Evolutionary conservation across 75 land plant genomes (phyloP).

Genomic region (Pinus albicaulis): DNA sequence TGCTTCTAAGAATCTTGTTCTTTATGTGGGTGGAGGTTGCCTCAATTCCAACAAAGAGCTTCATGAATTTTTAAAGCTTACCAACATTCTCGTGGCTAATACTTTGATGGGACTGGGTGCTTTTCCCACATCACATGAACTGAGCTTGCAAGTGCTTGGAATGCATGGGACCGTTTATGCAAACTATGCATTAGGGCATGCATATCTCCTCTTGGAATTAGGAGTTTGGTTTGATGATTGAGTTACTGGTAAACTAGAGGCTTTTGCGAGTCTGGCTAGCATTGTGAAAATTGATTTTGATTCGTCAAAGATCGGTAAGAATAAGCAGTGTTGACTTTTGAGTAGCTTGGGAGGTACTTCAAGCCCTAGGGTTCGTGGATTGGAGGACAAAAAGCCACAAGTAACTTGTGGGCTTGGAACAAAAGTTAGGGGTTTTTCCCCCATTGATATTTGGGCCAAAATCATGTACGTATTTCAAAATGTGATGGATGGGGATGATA

Average conservation of each 20-base stretch:
- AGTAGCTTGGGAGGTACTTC: too few species aligned
- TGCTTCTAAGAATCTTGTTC: constrained; percentile 66
- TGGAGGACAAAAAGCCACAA: too few species aligned
- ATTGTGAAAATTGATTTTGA: constrained; percentile 97
- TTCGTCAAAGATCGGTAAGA: constrained; percentile 94
- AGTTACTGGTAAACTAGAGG: constrained; percentile 93
- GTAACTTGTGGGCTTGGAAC: too few species aligned
- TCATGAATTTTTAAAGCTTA: constrained; percentile 66
- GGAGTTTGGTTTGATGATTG: constrained; percentile 94
- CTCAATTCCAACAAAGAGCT: constrained; percentile 74
- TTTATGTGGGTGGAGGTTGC: constrained; percentile 93
- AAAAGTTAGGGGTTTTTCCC: too few species aligned
- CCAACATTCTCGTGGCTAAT: constrained; percentile 81
- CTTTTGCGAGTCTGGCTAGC: constrained; percentile 90
- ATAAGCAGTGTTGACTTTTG: too few species aligned
- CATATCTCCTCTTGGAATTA: constrained; percentile 82
- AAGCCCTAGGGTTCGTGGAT: too few species aligned
- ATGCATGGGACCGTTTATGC: constrained; percentile 97
- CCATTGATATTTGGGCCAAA: too few species aligned
- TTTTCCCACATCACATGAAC: constrained; percentile 52
- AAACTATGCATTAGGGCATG: constrained; percentile 79
- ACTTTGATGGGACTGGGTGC: constrained; percentile 92
- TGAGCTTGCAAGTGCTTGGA: constrained; percentile 81
- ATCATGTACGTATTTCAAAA: too few species aligned
- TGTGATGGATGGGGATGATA: too few species aligned